A percentile compares a stretch with the other conserved stretches of the same genome.
phyloP scores from a whole-genome alignment of 2,329 filamentous ascomycete genomes.

The Fusarium sp. region DNA sequence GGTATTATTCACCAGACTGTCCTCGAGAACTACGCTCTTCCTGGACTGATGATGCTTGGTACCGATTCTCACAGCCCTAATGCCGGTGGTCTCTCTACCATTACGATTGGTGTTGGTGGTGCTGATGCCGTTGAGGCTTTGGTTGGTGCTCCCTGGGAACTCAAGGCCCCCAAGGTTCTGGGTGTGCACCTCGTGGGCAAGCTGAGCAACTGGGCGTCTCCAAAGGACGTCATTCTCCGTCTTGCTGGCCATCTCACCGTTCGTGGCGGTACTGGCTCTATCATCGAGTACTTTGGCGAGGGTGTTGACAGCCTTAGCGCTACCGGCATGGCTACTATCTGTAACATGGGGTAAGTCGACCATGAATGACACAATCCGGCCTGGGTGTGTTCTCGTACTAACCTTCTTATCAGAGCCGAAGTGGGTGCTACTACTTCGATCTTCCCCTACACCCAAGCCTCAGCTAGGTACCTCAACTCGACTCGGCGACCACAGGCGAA shows the following conservation, averaged over 20 bases:
- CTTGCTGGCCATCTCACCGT: conserved; percentile 92
- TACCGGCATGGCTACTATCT: conserved; percentile 92
- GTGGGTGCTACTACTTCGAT: conserved; percentile 95
- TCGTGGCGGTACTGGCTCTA: conserved; percentile 89
- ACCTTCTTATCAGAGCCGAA: conserved; percentile 61
- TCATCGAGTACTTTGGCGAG: conserved; percentile 93
- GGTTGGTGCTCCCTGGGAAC: conserved; percentile 95
- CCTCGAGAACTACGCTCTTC: conserved; percentile 96
- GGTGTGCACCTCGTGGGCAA: conserved; percentile 85
- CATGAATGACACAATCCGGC: not conserved
- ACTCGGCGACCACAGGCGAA: conserved; percentile 76
- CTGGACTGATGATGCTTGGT: conserved; percentile 97
- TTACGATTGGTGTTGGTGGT: conserved; percentile 96
- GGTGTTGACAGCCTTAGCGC: conserved; percentile 89
- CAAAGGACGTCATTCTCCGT: conserved; percentile 94
- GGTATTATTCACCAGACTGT: conserved; percentile 98
- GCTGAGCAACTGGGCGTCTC: conserved; percentile 89
- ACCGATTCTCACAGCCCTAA: conserved; percentile 98
- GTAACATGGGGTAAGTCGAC: conserved; percentile 73
- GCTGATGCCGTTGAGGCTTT: conserved; percentile 97
- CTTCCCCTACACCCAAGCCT: conserved; percentile 89
- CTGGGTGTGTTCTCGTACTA: not conserved
- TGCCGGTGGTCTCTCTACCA: conserved; percentile 90
- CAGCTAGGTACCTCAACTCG: conserved; percentile 84
- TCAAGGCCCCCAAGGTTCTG: conserved; percentile 91